These are phyloP conservation scores for Solanum virginianum DNA, from an alignment of 257 asterid species.

Conservation along the genomic window DNA sequence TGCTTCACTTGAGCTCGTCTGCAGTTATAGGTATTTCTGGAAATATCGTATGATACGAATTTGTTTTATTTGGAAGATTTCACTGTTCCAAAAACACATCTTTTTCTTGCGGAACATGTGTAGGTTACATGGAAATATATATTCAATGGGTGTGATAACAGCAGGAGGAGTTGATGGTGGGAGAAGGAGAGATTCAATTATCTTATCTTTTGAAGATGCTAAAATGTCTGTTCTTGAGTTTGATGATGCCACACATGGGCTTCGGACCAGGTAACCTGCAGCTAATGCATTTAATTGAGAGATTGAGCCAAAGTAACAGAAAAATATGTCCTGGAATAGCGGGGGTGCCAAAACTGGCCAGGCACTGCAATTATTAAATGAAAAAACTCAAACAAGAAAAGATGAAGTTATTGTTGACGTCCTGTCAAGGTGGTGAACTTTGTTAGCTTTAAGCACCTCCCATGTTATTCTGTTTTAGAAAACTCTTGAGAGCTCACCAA, in stretches of 20 bases:
- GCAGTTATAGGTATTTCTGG: conserved; percentile 60
- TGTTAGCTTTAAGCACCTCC: not conserved
- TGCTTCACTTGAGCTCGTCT: conserved; percentile 72
- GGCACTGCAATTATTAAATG: not conserved
- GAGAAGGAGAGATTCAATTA: conserved; percentile 74
- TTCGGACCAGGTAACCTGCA: conserved; percentile 60
- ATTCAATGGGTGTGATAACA: conserved; percentile 65
- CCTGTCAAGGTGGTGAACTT: not conserved
- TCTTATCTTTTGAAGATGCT: conserved; percentile 79
- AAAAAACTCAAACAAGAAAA: not conserved
- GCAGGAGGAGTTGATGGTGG: conserved; percentile 68
- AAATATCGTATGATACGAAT: not conserved
- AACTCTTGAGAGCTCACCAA: not conserved
- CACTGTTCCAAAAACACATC: not conserved
- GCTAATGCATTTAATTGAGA: not conserved
- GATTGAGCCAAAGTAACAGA: not conserved
- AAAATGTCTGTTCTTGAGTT: conserved; percentile 83
- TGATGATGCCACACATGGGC: conserved; percentile 81
- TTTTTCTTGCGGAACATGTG: conserved; percentile 4
- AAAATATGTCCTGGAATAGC: not conserved
- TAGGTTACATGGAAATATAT: conserved; percentile 96
- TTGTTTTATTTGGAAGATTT: not conserved
- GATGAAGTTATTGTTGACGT: not conserved
- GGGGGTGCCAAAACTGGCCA: not conserved
- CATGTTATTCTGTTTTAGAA: not conserved